Evolutionary conservation across 164 flowering plant species (phyloP).

Genomic region (Warburgia ugandensis): DNA sequence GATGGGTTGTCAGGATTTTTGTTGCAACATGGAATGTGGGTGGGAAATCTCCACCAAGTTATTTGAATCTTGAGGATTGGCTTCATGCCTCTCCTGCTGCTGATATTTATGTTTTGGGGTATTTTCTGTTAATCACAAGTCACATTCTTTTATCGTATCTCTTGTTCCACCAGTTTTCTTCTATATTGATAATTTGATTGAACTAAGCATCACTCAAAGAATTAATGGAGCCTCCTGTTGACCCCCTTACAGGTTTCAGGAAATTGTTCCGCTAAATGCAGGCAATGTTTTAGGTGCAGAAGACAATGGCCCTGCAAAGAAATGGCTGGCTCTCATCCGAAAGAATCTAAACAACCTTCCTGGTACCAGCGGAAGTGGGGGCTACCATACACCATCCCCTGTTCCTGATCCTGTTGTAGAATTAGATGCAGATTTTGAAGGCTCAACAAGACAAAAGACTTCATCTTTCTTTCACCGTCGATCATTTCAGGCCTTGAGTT

Average conservation of each 20-base stretch:
- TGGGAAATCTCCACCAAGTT: constrained; percentile 88
- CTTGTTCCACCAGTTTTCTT: no score
- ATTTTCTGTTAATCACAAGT: constrained; percentile 13
- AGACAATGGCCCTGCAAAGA: constrained; percentile 81
- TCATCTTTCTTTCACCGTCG: constrained; percentile 43
- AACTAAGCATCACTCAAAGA: no score
- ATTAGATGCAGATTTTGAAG: constrained; percentile 85
- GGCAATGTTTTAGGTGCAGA: constrained; percentile 96
- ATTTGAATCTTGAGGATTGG: constrained; percentile 89
- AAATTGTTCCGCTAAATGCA: constrained; percentile 93
- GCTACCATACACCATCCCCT: constrained; percentile 71
- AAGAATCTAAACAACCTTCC: constrained; percentile 78
- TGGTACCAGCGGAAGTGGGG: constrained; percentile 40
- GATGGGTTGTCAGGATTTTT: constrained; percentile 75
- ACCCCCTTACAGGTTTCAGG: constrained; percentile 79
- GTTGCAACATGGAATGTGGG: constrained; percentile 99
- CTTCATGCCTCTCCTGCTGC: constrained; percentile 95
- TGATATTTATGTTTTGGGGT: constrained; percentile 98
- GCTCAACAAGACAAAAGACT: constrained; percentile 55
- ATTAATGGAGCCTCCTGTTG: no score
- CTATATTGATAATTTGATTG: no score
- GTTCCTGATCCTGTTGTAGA: constrained; percentile 78
- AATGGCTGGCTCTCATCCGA: constrained; percentile 78
- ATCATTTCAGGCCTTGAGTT: constrained; percentile 34
- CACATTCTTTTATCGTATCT: neutral